Evolutionary conservation across 495 filamentous ascomycete genomes (phyloP).

Genomic region (Penicillium salamii): DNA sequence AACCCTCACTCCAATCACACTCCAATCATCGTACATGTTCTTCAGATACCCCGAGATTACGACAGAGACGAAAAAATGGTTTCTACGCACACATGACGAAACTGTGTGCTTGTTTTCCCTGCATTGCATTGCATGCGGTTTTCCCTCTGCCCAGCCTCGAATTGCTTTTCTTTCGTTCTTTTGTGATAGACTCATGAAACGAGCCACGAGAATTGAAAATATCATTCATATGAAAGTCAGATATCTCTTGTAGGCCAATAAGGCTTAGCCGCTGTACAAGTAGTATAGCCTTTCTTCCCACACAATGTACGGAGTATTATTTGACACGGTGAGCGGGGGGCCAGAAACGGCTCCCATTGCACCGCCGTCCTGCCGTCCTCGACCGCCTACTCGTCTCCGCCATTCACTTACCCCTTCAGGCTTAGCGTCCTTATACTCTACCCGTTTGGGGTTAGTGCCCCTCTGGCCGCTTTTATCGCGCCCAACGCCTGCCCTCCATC

Average conservation of each 20-base stretch:
- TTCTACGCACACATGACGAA: constrained; percentile 30
- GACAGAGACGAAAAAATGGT: constrained; percentile 35
- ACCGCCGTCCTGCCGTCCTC: constrained; percentile 10
- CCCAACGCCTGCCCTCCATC: no score
- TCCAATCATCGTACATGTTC: constrained; percentile 23
- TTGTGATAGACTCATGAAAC: constrained; percentile 47
- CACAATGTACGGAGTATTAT: no score
- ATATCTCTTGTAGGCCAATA: neutral
- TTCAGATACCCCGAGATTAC: constrained; percentile 15
- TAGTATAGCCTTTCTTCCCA: no score
- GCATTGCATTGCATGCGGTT: constrained; percentile 26
- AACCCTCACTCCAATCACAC: no score
- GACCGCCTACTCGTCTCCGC: constrained; percentile 37
- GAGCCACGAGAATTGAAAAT: constrained; percentile 42
- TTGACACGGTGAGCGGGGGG: constrained; percentile 9
- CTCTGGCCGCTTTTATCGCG: neutral
- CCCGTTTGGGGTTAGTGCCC: neutral
- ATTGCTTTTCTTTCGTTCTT: constrained; percentile 38
- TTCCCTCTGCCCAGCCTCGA: constrained; percentile 41
- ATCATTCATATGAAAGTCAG: constrained; percentile 2
- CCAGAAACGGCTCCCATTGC: constrained; percentile 6
- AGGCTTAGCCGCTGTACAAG: neutral
- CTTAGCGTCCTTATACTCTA: neutral
- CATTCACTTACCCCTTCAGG: constrained; percentile 14
- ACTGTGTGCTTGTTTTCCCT: constrained; percentile 28